Evolutionary conservation across 2,329 filamentous ascomycete genomes (phyloP), one percentile per base, ranked within the genome.

Genomic region (Fusarium decemcellulare): DNA sequence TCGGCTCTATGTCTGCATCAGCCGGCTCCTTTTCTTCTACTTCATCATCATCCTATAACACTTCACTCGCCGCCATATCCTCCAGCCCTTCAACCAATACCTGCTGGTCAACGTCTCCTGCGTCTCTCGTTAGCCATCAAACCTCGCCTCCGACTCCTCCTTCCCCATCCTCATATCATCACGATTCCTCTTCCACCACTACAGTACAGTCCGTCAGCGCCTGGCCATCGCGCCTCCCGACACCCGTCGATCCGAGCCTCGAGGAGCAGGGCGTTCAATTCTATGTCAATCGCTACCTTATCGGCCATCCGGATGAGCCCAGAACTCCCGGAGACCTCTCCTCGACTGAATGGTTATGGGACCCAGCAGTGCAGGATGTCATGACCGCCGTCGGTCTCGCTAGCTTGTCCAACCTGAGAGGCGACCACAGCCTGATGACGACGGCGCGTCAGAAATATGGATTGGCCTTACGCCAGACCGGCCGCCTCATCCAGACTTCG

Each of bases 351-450:
- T 80, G 81, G 81, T 63, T 83, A 43, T 78, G 81, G 75, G 71
- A 80, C 11, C 79, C 79, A 4, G 77, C 79, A 12, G 77, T 84
- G 8, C 81, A 81, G 30, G 82, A 85, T 36, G 82, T 87, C 47
- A 87, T 90, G 79, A 77, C 84, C 9, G 87, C 89, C 14, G 83
- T 90, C 16, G 88, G 88, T 2, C 81, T 89, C 50, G 88, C 88
- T 0, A 87, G 86, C 63, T 74, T 91, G 62, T 85, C 86, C 5
- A 89, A 90, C 59, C 76, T 88, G 16, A 81, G 79, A 30, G 82
- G 82, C 18, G 82, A 87, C 47, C 76, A 77, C 16, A 78, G 81
- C 32, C 75, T 89, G 74, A 81, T 81, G 68, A 74, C 82, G 4
- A 71, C 81, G 39, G 85, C 89, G 14, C 83, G 82, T 50, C 80